A percentile compares a stretch with the other conserved stretches of the same genome.
phyloP scores from a whole-genome alignment of 208 protist genomes.

The Herpetomonas samuelpessoai region DNA sequence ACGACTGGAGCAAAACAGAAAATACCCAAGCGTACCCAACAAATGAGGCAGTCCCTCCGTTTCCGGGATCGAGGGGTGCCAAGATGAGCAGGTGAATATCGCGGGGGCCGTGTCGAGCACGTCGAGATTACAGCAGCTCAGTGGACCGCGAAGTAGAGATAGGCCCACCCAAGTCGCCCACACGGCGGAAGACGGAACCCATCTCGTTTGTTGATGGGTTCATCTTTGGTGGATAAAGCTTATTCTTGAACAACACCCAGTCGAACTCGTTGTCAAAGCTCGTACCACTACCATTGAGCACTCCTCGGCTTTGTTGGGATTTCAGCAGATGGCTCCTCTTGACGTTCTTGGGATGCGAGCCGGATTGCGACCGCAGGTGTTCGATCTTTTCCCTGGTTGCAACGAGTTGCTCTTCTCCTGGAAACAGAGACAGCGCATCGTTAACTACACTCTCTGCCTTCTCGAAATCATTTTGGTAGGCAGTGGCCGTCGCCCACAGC shows the following conservation, averaged over 20 bases:
- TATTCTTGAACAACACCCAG: slow-evolving; percentile 78
- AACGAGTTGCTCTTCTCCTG: slow-evolving; percentile 2
- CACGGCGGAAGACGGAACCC: slow-evolving; percentile 82
- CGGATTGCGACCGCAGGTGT: slow-evolving; percentile 21
- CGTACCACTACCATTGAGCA: slow-evolving; percentile 51
- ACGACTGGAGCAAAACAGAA: too few relatives aligned
- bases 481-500: slow-evolving; percentile 72
- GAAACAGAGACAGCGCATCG: slow-evolving; percentile 55
- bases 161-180: slow-evolving; percentile 68
- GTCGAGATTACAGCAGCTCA: slow-evolving; percentile 55
- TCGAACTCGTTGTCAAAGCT: slow-evolving; percentile 87
- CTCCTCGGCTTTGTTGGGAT: slow-evolving; percentile 50
- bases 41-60: too few relatives aligned
- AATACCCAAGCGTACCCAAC: too few relatives aligned
- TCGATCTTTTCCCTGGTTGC: slow-evolving; percentile 4
- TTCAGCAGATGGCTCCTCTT: slow-evolving; percentile 13
- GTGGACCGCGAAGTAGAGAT: slow-evolving; percentile 79
- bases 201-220: slow-evolving; percentile 78
- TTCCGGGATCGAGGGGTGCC: too few relatives aligned
- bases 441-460: slow-evolving; percentile 54
- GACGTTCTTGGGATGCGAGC: slow-evolving; percentile 10
- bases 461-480: slow-evolving; percentile 81
- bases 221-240: slow-evolving; percentile 82
- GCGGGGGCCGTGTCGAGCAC: too few relatives aligned
- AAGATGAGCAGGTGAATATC: too few relatives aligned